These are phyloP conservation scores for Lepiota subincarnata DNA, from an alignment of 768 basidiomycete genomes.

Conservation along the genomic window DNA sequence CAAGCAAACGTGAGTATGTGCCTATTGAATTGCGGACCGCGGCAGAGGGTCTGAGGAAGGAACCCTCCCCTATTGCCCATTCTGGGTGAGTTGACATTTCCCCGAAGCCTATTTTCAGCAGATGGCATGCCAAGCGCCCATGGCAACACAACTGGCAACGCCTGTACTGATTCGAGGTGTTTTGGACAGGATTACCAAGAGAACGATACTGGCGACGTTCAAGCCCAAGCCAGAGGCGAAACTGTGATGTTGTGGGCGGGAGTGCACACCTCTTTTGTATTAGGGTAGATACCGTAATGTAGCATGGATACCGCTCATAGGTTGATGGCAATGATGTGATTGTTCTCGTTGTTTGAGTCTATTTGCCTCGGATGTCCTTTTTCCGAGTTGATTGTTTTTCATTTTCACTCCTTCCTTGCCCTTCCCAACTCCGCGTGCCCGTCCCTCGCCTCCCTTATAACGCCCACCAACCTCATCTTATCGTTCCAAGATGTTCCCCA, in stretches of 20 bases:
- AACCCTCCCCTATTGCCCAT: conserved; percentile 61
- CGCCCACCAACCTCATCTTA: conserved; percentile 14
- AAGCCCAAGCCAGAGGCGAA: conserved; percentile 46
- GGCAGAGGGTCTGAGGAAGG: conserved; percentile 52
- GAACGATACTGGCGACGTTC: conserved; percentile 60
- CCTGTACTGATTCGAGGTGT: conserved; percentile 5
- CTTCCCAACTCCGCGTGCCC: conserved; percentile 18
- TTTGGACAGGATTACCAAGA: conserved; percentile 55
- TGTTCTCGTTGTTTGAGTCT: conserved; percentile 11
- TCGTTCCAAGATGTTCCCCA: conserved; percentile 64
- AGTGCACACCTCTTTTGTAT: conserved; percentile 6
- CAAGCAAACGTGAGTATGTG: conserved; percentile 70
- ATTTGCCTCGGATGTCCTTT: conserved; percentile 3
- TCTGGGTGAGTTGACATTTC: conserved; percentile 58
- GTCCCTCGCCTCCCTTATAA: conserved; percentile 13
- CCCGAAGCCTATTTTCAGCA: conserved; percentile 9
- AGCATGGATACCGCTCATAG: conserved; percentile 2
- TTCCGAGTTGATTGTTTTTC: conserved; percentile 14
- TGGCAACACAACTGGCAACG: conserved; percentile 25
- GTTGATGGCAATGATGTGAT: conserved; percentile 9
- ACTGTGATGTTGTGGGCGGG: conserved; percentile 26
- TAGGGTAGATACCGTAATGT: background rate
- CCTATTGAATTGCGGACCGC: conserved; percentile 54
- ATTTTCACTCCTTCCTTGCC: conserved; percentile 21
- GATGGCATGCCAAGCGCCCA: conserved; percentile 31